phyloP scores from a whole-genome alignment of 164 flowering plant species.

The Magnolia changhungtana region DNA sequence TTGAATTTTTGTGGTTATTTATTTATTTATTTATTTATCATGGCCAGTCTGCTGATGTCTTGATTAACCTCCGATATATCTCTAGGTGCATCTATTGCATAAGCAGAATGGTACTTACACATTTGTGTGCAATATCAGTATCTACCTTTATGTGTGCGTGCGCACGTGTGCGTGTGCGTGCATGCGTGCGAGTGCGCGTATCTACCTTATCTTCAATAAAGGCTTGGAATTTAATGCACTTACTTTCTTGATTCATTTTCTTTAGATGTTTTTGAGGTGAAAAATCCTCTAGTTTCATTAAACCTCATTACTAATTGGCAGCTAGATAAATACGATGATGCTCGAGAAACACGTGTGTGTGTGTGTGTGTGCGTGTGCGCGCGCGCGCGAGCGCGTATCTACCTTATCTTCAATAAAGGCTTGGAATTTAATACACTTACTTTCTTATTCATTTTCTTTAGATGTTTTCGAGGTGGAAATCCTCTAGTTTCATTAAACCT shows the following conservation, averaged over 20 bases:
- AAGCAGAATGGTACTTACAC: neutral
- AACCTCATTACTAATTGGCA: conserved; percentile 28
- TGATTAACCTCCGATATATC: neutral
- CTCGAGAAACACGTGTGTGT: conserved; percentile 47
- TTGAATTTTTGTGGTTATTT: neutral
- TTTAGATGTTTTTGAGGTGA: neutral
- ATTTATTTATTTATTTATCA: neutral
- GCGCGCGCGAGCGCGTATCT: neutral
- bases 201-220: neutral
- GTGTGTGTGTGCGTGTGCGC: neutral
- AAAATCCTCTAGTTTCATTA: too few relatives aligned
- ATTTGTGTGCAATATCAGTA: neutral
- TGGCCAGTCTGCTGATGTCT: neutral
- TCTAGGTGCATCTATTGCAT: neutral
- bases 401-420: neutral
- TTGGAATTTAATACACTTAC: neutral
- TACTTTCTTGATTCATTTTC: neutral
- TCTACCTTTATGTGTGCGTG: neutral
- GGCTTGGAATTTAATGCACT: neutral
- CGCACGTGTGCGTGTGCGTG: too few relatives aligned
- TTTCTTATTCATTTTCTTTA: neutral
- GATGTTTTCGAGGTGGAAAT: neutral
- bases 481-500: too few relatives aligned
- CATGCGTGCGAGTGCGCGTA: too few relatives aligned
- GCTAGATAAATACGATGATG: conserved; percentile 85